Evolutionary conservation across 306 rosid species (phyloP), one percentile per base, ranked within the genome.

Genomic region (Cucumis melo): DNA sequence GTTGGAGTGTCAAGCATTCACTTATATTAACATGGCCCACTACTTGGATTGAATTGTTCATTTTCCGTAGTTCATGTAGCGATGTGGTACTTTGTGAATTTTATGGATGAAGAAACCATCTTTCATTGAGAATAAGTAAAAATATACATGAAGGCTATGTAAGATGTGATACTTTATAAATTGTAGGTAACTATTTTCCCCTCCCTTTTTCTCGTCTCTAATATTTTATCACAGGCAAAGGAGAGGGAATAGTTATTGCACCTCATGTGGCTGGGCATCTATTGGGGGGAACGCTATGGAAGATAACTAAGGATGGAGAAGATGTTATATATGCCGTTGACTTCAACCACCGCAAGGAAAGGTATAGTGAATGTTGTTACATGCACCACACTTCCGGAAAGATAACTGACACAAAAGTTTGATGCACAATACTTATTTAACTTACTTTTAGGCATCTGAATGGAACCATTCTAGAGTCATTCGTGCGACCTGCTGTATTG

Each of bases 291-390:
- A 89, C 95, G 16, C 81, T 88, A 34, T 94, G 99, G 99, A 94
- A 89, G 86, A 92, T 94, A 75, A 92, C 99, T 19, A 94, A 94
- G 85, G 99, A 94, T 79, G 97, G 99, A 2, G 97, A 94, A 77
- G 99, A 94, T 51, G 93, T 94, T 81, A 87, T 94, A 80, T 94
- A 94, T 84, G 99, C 99, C 58, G 97, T 94, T 73, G 99, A 94
- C 82, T 94, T 89, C 76, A 94, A 94, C 82, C 99, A 94, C 82
- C 85, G 97, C 46, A 94, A 90, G 82, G 97, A 94, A 83, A 87
- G 95, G 99, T 92, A 82, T 71, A 9, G 20, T 71, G 24, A 50
- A 14, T 53, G 10, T 70, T 44, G 16, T 75, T 55, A 46, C 54
- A 67, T 61, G 2, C 50, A 50, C 12, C 50, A 44, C 19, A 24